Evolutionary conservation across 2,329 filamentous ascomycete genomes (phyloP).

Genomic region (Lachnellula hyalina): DNA sequence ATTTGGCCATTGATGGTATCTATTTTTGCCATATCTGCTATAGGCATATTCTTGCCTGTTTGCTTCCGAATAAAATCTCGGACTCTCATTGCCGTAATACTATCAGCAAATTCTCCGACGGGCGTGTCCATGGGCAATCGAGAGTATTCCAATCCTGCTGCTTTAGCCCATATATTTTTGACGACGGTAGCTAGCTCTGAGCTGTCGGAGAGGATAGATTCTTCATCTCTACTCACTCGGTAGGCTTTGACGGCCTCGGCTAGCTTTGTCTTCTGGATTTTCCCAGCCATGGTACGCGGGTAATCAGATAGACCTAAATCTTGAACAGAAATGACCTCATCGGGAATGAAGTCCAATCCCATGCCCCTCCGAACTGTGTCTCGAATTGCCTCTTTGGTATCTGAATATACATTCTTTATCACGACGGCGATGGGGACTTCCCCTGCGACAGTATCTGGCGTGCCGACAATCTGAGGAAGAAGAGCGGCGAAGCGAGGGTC

Average conservation of each 20-base stretch:
- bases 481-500: background rate
- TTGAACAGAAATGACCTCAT: background rate
- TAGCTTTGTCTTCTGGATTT: background rate
- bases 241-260: background rate
- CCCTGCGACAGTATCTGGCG: background rate
- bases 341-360: background rate
- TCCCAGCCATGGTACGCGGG: background rate
- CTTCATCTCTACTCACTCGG: background rate
- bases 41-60: background rate
- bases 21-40: background rate
- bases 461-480: background rate
- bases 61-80: background rate
- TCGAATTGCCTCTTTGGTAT: background rate
- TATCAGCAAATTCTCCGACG: background rate
- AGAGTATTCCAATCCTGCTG: background rate
- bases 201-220: background rate
- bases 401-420: background rate
- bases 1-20: background rate
- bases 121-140: background rate
- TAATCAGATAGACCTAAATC: background rate
- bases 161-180: background rate
- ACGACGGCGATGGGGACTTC: background rate
- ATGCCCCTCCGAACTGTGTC: background rate
- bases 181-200: background rate
- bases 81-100: background rate